Evolutionary conservation across 2,329 filamentous ascomycete species (phyloP).

Genomic region (Diaporthe citrichinensis): DNA sequence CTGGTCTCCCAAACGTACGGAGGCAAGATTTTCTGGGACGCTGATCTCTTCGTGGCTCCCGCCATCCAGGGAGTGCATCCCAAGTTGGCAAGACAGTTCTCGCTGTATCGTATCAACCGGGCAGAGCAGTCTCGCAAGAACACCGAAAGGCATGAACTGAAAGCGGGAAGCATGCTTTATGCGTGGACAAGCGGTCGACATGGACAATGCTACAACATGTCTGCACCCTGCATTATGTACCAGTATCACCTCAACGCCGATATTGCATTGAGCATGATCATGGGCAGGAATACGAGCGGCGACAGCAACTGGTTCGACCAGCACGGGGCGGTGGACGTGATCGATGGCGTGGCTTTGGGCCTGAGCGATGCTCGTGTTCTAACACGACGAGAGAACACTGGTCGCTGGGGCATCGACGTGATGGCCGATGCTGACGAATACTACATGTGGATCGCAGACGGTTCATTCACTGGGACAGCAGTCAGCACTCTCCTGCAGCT

Average conservation of each 20-base stretch:
- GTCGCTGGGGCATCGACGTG: conserved; percentile 42
- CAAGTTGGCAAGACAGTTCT: conserved; percentile 46
- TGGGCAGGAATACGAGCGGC: conserved; percentile 47
- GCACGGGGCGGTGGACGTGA: conserved; percentile 37
- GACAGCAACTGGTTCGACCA: conserved; percentile 42
- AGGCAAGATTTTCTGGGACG: conserved; percentile 51
- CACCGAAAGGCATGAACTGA: conserved; percentile 67
- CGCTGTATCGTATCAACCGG: conserved; percentile 47
- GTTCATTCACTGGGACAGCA: conserved; percentile 37
- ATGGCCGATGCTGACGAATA: conserved; percentile 44
- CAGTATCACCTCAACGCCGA: conserved; percentile 80
- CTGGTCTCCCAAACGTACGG: conserved; percentile 49
- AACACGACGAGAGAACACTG: conserved; percentile 39
- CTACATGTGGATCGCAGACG: conserved; percentile 40
- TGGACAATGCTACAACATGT: conserved; percentile 76
- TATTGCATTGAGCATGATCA: conserved; percentile 65
- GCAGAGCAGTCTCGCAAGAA: conserved; percentile 70
- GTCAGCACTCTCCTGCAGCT: conserved; percentile 36
- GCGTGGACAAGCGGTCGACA: conserved; percentile 77
- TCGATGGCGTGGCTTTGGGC: conserved; percentile 39
- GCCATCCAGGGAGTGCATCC: conserved; percentile 47
- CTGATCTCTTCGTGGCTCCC: conserved; percentile 49
- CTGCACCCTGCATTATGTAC: conserved; percentile 76
- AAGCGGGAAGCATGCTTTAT: conserved; percentile 67
- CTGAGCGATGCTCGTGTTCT: conserved; percentile 36